Base-by-base conservation (phyloP, 2,329 filamentous ascomycete species). In the Monosporascus sp. region DNA sequence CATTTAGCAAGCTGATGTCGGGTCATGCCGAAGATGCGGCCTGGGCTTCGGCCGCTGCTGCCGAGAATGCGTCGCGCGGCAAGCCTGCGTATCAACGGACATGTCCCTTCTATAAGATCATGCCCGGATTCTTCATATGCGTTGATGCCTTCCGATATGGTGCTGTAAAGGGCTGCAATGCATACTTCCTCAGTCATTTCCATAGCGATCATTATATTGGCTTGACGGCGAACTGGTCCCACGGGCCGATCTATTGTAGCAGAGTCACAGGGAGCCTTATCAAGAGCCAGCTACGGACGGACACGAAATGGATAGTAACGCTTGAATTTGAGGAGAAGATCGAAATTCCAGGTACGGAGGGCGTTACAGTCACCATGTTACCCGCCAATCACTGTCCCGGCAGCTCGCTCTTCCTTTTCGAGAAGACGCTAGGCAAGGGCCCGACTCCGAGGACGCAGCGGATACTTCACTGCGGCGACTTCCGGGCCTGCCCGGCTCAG, bases 131-230 rank as follows among this genome's bases (percentile, higher is more conserved):
- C 64, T 90, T 82, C 59, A 95, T 97, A 51, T 95, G 91, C 54
- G 94, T 99, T 1, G 94, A 99, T 70, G 94, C 94, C 0, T 96
- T 99, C 66, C 85, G 93, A 20, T 99, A 97, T 65, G 94, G 94
- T 2, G 91, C 92, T 4, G 90, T 99, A 0, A 82, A 95, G 66
- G 92, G 91, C 1, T 96, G 92, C 69, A 87, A 89, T 51, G 94
- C 93, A 1, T 99, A 99, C 68, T 99, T 99, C 61, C 80, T 99
- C 11, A 97, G 92, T 63, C 94, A 99, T 67, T 99, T 97, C 61
- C 94, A 99, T 71, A 97, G 91, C 64, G 94, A 99, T 67, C 94
- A 99, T 68, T 99, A 99, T 64, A 85, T 97, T 36, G 94, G 94
- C 2, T 75, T 99, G 11, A 94, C 90, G 11, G 85, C 88, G 7